phyloP scores from a whole-genome alignment of 139 green algal genomes.

The Closterium sp. region DNA sequence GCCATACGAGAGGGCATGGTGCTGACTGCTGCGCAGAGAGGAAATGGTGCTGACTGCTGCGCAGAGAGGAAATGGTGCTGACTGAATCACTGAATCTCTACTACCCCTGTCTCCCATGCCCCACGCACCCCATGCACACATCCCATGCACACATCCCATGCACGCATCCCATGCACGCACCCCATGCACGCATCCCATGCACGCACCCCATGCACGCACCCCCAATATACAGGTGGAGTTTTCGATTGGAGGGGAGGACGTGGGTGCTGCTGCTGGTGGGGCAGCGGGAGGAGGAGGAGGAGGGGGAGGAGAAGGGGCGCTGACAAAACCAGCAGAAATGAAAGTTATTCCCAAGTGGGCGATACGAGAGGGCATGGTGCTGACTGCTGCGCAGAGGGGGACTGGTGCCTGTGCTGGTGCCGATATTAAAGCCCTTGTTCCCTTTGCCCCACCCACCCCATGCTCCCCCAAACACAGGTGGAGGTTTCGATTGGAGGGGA shows the following conservation, averaged over 20 bases:
- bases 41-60: too few relatives aligned
- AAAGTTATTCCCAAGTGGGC: too few relatives aligned
- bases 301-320: neutral
- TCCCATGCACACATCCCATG: neutral
- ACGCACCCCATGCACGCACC: neutral
- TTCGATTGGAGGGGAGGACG: slow-evolving; percentile 7
- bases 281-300: neutral
- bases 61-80: too few relatives aligned
- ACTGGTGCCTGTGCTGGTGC: too few relatives aligned
- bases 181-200: neutral
- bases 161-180: neutral
- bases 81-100: neutral
- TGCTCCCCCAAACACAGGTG: slow-evolving; percentile 1
- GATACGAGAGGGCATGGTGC: too few relatives aligned
- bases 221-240: slow-evolving; percentile 24
- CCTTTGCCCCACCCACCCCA: neutral
- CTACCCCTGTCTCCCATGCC: too few relatives aligned
- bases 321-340: too few relatives aligned
- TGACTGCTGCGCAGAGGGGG: too few relatives aligned
- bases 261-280: neutral
- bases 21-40: too few relatives aligned
- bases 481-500: slow-evolving; percentile 27
- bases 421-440: neutral
- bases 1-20: too few relatives aligned
- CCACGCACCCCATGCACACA: neutral